These are phyloP conservation scores for Penicillium turbatum DNA, from an alignment of 495 filamentous ascomycete genomes.

Conservation along the genomic window DNA sequence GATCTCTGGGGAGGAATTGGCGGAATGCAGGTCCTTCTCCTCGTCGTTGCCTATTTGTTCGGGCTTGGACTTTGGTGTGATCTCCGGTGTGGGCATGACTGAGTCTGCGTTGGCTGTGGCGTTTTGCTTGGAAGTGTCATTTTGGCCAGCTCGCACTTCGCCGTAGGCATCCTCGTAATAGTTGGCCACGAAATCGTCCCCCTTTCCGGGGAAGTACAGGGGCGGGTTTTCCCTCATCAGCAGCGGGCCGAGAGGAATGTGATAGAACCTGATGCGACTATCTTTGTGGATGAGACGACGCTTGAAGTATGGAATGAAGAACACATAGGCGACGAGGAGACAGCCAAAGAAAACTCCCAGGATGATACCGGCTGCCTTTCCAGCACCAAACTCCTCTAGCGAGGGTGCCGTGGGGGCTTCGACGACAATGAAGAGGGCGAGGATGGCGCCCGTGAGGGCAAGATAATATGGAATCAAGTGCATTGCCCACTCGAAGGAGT, in stretches of 20 bases:
- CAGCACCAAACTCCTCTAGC: constrained; percentile 46
- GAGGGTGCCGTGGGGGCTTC: constrained; percentile 32
- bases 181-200: constrained; percentile 40
- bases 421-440: constrained; percentile 59
- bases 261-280: constrained; percentile 52
- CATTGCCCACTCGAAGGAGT: constrained; percentile 56
- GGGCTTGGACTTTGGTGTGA: constrained; percentile 47
- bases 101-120: constrained; percentile 43
- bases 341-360: constrained; percentile 55
- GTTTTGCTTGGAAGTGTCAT: constrained; percentile 5
- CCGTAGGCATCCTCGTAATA: constrained; percentile 46
- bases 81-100: constrained; percentile 66
- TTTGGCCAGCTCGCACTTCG: constrained; percentile 22
- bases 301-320: constrained; percentile 61
- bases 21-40: constrained; percentile 53
- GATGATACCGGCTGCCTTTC: constrained; percentile 52
- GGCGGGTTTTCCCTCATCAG: constrained; percentile 44
- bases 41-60: constrained; percentile 48
- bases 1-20: constrained; percentile 21
- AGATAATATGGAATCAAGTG: constrained; percentile 58
- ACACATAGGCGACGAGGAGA: constrained; percentile 47
- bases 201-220: constrained; percentile 45
- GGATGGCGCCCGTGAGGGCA: constrained; percentile 53
- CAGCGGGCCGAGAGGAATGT: constrained; percentile 54
- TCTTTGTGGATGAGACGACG: constrained; percentile 54